Evolutionary conservation across 371 early-diverging fungal species (phyloP), one percentile per base, ranked within the genome.

Genomic region (Hamiltosporidium tvaerminnensis): DNA sequence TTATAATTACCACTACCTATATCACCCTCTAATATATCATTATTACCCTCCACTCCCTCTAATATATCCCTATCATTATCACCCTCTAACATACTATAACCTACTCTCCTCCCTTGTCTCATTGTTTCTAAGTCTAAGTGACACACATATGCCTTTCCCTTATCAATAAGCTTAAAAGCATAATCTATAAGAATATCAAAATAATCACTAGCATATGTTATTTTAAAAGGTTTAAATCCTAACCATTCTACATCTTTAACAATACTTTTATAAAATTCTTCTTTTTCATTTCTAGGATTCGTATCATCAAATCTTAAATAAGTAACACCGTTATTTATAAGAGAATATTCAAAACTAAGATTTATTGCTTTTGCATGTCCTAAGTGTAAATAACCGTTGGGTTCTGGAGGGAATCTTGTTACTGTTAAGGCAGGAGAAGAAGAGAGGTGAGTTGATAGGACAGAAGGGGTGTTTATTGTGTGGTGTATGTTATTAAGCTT

Each of bases 291-390:
- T 79, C 85, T 88, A 32, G 98, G 98, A 75, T 97, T 97, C 53
- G 98, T 97, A 80, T 96, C 96, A 76, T 94, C 96, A 72, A 89
- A 98, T 64, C 99, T 85, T 69, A 98, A 82, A 79, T 92, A 91
- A 61, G 87, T 87, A 63, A 84, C 73, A 48, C 99, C 97, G 56
- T 85, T 82, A 76, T 89, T 86, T 10, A 87, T 87, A 66, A 85
- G 82, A 37, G 92, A 96, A 71, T 90, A 94, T 59, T 90, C 91
- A 83, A 96, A 96, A 78, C 89, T 91, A 73, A 97, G 84, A 76
- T 95, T 94, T 81, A 96, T 89, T 39, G 96, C 96, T 81, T 98
- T 98, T 54, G 96, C 96, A 76, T 98, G 99, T 58, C 99, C 97
- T 79, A 98, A 93, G 75, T 98, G 97, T 57, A 89, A 74, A 80